Evolutionary conservation across 2,329 filamentous ascomycete species (phyloP), one percentile per base, ranked within the genome.

Genomic region (Diaporthe vaccinii): DNA sequence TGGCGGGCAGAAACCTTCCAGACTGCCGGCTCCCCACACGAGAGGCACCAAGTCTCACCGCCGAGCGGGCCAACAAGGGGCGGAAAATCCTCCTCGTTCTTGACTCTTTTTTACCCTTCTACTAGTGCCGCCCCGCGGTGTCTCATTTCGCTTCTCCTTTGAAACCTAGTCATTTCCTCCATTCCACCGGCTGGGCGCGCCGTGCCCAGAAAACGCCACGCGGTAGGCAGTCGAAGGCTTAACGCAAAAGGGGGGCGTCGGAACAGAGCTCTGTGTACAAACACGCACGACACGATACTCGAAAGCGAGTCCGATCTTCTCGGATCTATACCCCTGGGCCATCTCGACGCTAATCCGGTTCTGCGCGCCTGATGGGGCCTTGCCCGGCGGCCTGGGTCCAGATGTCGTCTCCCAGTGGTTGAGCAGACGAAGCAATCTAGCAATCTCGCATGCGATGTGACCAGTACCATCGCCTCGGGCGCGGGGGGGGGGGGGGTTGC

Each of bases 91-190:
- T 65, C 41, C 31, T 39, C 9, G 59, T 22, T 39, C 62, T 44
- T 51, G 46, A 39, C 20, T 46, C 25, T 53, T 46, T 51, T 34
- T 3, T 14, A 20, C 39, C 20, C 25, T 10, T 41, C 61, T 49
- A 49, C 41, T 65, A 49, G 41, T 41, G 65, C 49, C 49, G 44
- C 46, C 15, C 17, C 17, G 39, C 14, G 22, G 22, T 15, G 65
- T 51, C 65, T 69, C 65, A 69, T 69, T 41, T 69, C 65, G 65
- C 49, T 69, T 55, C 61, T 28, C 51, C 36, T 39, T 8, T 69
- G 65, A 69, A 69, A 69, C 65, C 65, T 55, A 69, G 65, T 69
- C 65, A 69, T 69, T 41, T 41, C 28, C 34, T 69, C 65, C 65
- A 69, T 69, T 69, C 49, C 65, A 55, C 65, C 65, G 65, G 65